These are phyloP conservation scores for Trichoderma atroviride DNA, from an alignment of 2,329 filamentous ascomycete species.

Conservation along the genomic window DNA sequence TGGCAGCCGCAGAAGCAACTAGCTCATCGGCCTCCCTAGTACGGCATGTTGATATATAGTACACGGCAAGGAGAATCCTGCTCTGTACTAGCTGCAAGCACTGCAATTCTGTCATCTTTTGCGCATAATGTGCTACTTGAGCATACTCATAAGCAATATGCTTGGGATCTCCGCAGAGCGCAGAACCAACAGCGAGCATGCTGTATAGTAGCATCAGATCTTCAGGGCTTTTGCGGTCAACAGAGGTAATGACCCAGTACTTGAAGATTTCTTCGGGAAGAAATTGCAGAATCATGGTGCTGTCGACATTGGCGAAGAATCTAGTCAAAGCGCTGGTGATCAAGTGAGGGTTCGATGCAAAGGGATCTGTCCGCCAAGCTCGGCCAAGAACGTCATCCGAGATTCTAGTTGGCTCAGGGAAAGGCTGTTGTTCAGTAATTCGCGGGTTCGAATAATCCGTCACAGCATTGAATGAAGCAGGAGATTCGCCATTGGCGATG, in stretches of 20 bases:
- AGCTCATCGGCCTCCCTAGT: conserved; percentile 64
- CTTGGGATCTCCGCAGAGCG: conserved; percentile 44
- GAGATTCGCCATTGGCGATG: conserved; percentile 41
- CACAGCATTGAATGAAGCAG: conserved; percentile 36
- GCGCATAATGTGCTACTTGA: conserved; percentile 60
- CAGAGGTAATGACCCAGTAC: conserved; percentile 41
- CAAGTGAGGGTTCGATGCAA: conserved; percentile 47
- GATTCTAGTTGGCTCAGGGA: conserved; percentile 50
- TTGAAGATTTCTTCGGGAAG: conserved; percentile 46
- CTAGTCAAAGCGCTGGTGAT: conserved; percentile 45
- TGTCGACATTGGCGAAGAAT: conserved; percentile 48
- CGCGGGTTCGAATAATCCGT: conserved; percentile 44
- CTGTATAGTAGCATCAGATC: conserved; percentile 53
- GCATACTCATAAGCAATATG: conserved; percentile 46
- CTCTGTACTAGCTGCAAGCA: conserved; percentile 67
- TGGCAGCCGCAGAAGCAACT: conserved; percentile 62
- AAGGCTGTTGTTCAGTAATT: conserved; percentile 42
- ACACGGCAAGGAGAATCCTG: conserved; percentile 67
- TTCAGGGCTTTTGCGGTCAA: conserved; percentile 45
- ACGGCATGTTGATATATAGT: conserved; percentile 65
- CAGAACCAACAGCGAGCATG: conserved; percentile 45
- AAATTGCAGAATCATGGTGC: conserved; percentile 47
- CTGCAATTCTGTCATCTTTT: conserved; percentile 36
- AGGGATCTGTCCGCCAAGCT: conserved; percentile 56
- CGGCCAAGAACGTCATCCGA: conserved; percentile 53